Evolutionary conservation across 1,284 basidiomycete species (phyloP).

Genomic region (Spongiforma sp.): DNA sequence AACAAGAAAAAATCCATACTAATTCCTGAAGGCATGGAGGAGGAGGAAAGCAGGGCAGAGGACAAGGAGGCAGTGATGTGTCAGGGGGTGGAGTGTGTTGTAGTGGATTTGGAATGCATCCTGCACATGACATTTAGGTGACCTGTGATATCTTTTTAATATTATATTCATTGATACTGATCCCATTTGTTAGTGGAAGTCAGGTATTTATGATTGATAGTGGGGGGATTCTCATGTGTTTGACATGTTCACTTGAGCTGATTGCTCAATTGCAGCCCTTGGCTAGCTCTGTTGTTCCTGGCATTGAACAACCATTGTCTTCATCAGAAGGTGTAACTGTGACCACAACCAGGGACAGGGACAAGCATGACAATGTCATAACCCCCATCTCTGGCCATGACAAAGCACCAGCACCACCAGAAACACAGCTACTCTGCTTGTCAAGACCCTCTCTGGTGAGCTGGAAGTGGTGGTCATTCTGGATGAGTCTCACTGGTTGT

Average conservation of each 20-base stretch:
- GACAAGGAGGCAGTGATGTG: constrained; percentile 15
- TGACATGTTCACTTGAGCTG: constrained; percentile 43
- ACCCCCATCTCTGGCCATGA: too few relatives aligned
- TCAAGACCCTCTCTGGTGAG: constrained; percentile 51
- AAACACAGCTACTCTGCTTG: constrained; percentile 18
- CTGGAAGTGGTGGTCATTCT: constrained; percentile 55
- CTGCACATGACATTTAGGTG: constrained; percentile 43
- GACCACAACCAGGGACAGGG: neutral
- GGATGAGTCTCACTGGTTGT: constrained; percentile 54
- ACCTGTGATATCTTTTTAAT: constrained; percentile 17
- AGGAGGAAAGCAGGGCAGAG: neutral
- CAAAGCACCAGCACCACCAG: too few relatives aligned
- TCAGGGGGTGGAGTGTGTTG: constrained; percentile 21
- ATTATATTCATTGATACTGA: neutral
- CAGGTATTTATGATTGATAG: constrained; percentile 40
- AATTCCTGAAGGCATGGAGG: neutral
- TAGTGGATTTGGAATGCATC: constrained; percentile 18
- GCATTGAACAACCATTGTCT: neutral
- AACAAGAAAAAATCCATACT: too few relatives aligned
- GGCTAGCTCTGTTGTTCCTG: neutral
- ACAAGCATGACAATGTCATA: neutral
- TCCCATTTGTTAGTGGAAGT: constrained; percentile 30
- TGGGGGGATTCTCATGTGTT: constrained; percentile 45
- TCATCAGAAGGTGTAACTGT: too few relatives aligned
- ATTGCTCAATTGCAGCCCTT: constrained; percentile 35